Evolutionary conservation across 495 filamentous ascomycete genomes (phyloP).

Genomic region (Umbilicaria muhlenbergii): DNA sequence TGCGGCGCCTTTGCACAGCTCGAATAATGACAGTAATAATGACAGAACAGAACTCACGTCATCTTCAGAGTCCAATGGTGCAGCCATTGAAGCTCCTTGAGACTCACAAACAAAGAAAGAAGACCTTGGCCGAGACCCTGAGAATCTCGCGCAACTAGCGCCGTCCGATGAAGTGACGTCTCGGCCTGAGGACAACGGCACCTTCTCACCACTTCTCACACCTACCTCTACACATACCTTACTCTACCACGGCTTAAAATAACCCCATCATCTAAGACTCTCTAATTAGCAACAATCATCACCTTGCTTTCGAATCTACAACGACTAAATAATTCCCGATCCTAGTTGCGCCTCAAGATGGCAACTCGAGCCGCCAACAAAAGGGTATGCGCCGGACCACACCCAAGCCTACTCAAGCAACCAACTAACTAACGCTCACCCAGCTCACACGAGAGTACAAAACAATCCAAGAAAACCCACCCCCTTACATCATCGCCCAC

Average conservation of each 20-base stretch:
- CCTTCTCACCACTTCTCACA: too few relatives aligned
- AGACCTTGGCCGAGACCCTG: not conserved
- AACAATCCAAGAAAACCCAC: conserved; percentile 77
- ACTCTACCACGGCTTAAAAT: not conserved
- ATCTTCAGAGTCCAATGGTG: conserved; percentile 28
- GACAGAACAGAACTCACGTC: conserved; percentile 23
- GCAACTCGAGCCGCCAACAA: conserved; percentile 73
- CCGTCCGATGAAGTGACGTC: too few relatives aligned
- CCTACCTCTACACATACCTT: not conserved
- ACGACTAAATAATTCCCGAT: too few relatives aligned
- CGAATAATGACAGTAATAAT: too few relatives aligned
- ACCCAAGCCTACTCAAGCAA: conserved; percentile 7
- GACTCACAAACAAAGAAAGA: not conserved
- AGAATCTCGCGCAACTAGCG: too few relatives aligned
- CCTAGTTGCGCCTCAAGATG: conserved; percentile 29
- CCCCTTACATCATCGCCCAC: conserved; percentile 85
- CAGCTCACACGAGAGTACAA: conserved; percentile 92
- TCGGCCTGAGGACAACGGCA: too few relatives aligned
- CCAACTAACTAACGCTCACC: conserved; percentile 1
- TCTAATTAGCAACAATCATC: too few relatives aligned
- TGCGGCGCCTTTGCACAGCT: too few relatives aligned
- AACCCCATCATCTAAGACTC: not conserved
- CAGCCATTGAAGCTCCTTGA: conserved; percentile 28
- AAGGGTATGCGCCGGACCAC: conserved; percentile 38
- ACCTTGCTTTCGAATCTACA: too few relatives aligned